These are phyloP conservation scores for Groenewaldozyma auringiensis DNA, from an alignment of 1,139 yeast genomes.

Conservation along the genomic window DNA sequence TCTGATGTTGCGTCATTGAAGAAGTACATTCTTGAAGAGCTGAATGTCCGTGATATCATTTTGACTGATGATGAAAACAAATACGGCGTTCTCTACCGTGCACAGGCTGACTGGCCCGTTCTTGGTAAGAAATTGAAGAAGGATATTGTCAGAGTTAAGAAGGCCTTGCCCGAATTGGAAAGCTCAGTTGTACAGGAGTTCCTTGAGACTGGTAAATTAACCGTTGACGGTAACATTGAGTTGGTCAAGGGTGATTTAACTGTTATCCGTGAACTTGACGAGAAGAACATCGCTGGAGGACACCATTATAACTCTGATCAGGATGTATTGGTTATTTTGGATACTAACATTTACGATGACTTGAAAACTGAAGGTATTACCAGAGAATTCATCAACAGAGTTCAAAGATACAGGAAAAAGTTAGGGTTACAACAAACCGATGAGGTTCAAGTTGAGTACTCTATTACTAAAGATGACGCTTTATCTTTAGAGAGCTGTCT, in stretches of 20 bases:
- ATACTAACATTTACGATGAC: constrained; percentile 80
- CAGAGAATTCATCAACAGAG: constrained; percentile 93
- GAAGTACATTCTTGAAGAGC: constrained; percentile 77
- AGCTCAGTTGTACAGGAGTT: constrained; percentile 78
- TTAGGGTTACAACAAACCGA: constrained; percentile 93
- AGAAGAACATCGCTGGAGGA: constrained; percentile 48
- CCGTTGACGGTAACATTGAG: constrained; percentile 88
- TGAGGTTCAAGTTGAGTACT: constrained; percentile 82
- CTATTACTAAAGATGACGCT: constrained; percentile 50
- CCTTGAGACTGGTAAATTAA: constrained; percentile 62
- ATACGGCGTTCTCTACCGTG: constrained; percentile 86
- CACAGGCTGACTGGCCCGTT: constrained; percentile 98
- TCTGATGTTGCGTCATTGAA: constrained; percentile 71
- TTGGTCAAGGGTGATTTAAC: constrained; percentile 82
- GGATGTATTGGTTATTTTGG: constrained; percentile 83
- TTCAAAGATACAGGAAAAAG: constrained; percentile 96
- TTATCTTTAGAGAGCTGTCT: constrained; percentile 62
- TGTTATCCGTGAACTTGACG: constrained; percentile 83
- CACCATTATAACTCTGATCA: constrained; percentile 81
- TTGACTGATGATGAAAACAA: constrained; percentile 87
- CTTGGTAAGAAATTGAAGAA: constrained; percentile 94
- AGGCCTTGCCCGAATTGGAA: constrained; percentile 74
- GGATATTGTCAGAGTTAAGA: constrained; percentile 90
- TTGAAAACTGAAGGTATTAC: constrained; percentile 90
- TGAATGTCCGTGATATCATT: constrained; percentile 81